Evolutionary conservation across 2,329 filamentous ascomycete genomes (phyloP).

Genomic region (Curvularia hawaiiensis): DNA sequence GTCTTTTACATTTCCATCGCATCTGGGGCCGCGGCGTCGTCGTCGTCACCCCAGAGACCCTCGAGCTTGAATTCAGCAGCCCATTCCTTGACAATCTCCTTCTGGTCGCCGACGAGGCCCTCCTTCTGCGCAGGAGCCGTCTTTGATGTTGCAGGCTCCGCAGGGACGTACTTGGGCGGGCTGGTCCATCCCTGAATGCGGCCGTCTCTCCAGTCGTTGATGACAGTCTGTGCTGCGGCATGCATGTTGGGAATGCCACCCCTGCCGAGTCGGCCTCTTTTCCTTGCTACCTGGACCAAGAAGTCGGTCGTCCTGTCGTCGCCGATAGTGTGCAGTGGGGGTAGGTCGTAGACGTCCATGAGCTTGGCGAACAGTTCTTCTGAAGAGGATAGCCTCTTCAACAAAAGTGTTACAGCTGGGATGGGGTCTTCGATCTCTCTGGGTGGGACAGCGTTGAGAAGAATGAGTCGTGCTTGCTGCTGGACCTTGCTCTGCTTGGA

Average conservation of each 20-base stretch:
- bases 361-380: slow-evolving; percentile 78
- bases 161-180: slow-evolving; percentile 69
- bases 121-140: slow-evolving; percentile 41
- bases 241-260: slow-evolving; percentile 89
- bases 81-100: slow-evolving; percentile 91
- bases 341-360: slow-evolving; percentile 81
- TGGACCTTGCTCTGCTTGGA: slow-evolving; percentile 63
- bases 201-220: slow-evolving; percentile 96
- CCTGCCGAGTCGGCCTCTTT: slow-evolving; percentile 84
- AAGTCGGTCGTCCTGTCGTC: slow-evolving; percentile 88
- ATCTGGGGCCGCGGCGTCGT: slow-evolving; percentile 41
- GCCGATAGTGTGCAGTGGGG: slow-evolving; percentile 70
- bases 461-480: slow-evolving; percentile 78
- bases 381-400: slow-evolving; percentile 77
- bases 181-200: slow-evolving; percentile 92
- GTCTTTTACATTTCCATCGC: slow-evolving; percentile 39
- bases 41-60: slow-evolving; percentile 80
- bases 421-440: slow-evolving; percentile 94
- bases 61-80: slow-evolving; percentile 94
- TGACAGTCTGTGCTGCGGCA: slow-evolving; percentile 87
- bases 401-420: slow-evolving; percentile 82
- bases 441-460: slow-evolving; percentile 89
- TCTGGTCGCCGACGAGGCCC: slow-evolving; percentile 63
- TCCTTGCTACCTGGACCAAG: slow-evolving; percentile 90
- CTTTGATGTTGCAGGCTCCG: slow-evolving; percentile 48